Conservation (phyloP, 768 basidiomycete species). For the Dendrothele bispora region DNA sequence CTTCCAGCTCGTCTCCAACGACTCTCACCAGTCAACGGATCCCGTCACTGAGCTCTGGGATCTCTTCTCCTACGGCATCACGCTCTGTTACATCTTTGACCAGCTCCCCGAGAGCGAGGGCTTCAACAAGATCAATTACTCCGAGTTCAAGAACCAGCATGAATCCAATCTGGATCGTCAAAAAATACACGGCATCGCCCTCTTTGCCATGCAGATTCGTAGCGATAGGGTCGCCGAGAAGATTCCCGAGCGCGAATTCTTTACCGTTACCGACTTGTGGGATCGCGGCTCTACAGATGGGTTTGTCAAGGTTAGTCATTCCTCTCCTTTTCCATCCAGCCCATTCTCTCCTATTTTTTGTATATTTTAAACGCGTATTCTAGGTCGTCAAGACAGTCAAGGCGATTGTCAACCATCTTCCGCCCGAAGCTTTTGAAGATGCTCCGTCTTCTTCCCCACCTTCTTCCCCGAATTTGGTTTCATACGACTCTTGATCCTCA, state of each 20-base stretch:
- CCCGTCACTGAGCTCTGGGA: constrained; percentile 72
- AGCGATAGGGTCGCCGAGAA: constrained; percentile 38
- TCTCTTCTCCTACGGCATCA: constrained; percentile 64
- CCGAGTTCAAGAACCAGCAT: constrained; percentile 33
- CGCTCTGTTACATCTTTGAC: constrained; percentile 75
- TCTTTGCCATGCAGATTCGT: constrained; percentile 63
- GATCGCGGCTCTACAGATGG: constrained; percentile 67
- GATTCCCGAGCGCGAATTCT: constrained; percentile 50
- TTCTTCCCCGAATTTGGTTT: too few relatives aligned
- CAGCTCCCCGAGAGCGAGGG: constrained; percentile 45
- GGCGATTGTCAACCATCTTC: constrained; percentile 52
- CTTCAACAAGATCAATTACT: constrained; percentile 30
- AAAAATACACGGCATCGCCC: constrained; percentile 65
- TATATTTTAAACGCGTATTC: neutral
- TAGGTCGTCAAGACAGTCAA: constrained; percentile 52
- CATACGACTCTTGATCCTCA: too few relatives aligned
- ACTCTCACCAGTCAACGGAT: constrained; percentile 37
- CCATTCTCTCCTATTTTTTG: neutral
- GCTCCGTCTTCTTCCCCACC: too few relatives aligned
- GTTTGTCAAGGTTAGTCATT: constrained; percentile 62
- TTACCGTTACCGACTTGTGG: constrained; percentile 68
- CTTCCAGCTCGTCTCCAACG: constrained; percentile 40
- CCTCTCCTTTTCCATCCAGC: too few relatives aligned
- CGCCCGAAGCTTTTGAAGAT: constrained; percentile 45
- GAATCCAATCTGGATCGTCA: constrained; percentile 48